A percentile compares a stretch with the other conserved stretches of the same genome.
These are phyloP conservation scores for Cyberlindnera sargentensis DNA, from an alignment of 805 yeast species.

Conservation along the genomic window DNA sequence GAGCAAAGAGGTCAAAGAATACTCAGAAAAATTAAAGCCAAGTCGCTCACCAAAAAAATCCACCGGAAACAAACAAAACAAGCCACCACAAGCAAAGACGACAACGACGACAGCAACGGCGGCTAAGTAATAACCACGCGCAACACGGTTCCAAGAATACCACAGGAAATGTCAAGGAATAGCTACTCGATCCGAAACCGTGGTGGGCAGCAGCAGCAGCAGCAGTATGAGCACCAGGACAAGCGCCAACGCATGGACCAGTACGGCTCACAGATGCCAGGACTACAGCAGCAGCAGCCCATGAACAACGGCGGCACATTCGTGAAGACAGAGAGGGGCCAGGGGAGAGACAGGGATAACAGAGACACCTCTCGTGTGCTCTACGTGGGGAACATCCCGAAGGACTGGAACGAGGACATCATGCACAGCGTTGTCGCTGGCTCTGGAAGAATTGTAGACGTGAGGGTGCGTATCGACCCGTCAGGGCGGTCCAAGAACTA, in stretches of 20 bases:
- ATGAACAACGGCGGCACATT: not conserved
- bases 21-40: no score
- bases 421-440: slow-evolving; percentile 64
- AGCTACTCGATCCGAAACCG: slow-evolving; percentile 12
- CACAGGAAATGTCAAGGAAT: slow-evolving; percentile 11
- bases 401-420: slow-evolving; percentile 61
- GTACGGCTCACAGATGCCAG: not conserved
- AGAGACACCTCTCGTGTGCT: slow-evolving; percentile 30
- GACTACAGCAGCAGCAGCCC: not conserved
- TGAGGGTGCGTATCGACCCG: slow-evolving; percentile 32
- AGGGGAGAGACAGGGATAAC: not conserved
- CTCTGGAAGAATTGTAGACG: slow-evolving; percentile 63
- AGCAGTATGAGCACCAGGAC: slow-evolving; percentile 8
- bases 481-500: slow-evolving; percentile 59
- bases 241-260: slow-evolving; percentile 7
- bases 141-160: no score
- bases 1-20: no score
- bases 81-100: not conserved
- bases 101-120: not conserved
- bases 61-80: not conserved
- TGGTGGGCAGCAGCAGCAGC: slow-evolving; percentile 2
- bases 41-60: no score
- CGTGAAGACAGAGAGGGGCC: no score
- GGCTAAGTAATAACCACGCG: not conserved
- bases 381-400: slow-evolving; percentile 59